Evolutionary conservation across 139 green algal genomes (phyloP).

Genomic region (Chlamydomonas incerta): DNA sequence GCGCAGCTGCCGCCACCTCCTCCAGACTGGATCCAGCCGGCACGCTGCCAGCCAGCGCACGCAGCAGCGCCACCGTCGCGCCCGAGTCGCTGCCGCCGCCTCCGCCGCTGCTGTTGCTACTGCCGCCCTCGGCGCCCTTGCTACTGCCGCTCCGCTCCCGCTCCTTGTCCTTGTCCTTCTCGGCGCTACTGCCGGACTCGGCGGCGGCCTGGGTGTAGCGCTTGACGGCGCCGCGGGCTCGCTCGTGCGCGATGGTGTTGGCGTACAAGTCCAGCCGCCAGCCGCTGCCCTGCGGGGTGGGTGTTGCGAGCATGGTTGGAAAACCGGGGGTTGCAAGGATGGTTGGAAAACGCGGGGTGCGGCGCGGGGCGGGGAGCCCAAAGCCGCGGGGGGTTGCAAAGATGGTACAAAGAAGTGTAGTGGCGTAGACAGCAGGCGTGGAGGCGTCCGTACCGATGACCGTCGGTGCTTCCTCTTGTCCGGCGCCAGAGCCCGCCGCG

Average conservation of each 20-base stretch:
- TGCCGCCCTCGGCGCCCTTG: background rate
- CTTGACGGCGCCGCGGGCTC: constrained; percentile 43
- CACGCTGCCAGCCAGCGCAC: background rate
- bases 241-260: constrained; percentile 62
- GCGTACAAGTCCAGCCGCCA: constrained; percentile 70
- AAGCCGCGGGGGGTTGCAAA: too few relatives aligned
- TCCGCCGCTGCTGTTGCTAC: background rate
- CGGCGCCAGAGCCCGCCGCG: too few relatives aligned
- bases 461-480: too few relatives aligned
- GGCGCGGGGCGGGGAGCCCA: too few relatives aligned
- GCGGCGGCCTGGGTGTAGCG: constrained; percentile 39
- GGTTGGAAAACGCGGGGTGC: too few relatives aligned
- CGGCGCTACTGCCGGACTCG: constrained; percentile 6
- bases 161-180: too few relatives aligned
- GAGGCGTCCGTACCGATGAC: too few relatives aligned
- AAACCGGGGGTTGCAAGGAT: too few relatives aligned
- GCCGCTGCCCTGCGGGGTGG: constrained; percentile 28
- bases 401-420: too few relatives aligned
- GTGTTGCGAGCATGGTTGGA: too few relatives aligned
- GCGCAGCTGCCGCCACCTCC: constrained; percentile 17
- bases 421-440: too few relatives aligned
- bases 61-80: background rate
- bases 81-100: background rate
- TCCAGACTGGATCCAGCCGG: constrained; percentile 11
- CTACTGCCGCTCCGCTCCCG: background rate